These are phyloP conservation scores for Actinomortierella ambigua DNA, from an alignment of 371 early-diverging fungal genomes.

Conservation along the genomic window DNA sequence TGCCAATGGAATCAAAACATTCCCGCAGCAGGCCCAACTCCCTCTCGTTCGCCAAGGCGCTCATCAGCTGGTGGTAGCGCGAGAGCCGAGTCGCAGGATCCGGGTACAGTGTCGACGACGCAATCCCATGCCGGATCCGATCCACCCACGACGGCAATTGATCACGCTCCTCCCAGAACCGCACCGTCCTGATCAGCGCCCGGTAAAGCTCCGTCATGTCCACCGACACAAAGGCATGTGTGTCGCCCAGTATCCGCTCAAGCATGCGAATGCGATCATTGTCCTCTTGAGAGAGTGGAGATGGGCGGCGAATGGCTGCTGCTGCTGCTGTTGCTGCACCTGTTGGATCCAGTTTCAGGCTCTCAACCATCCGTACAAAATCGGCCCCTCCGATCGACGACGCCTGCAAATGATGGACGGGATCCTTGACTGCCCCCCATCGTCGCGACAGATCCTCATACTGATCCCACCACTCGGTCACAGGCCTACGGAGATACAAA, in stretches of 20 bases:
- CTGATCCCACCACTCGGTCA: too few relatives aligned
- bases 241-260: background rate
- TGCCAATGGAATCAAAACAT: slow-evolving; percentile 27
- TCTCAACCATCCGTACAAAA: background rate
- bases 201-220: background rate
- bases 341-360: background rate
- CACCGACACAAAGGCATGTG: background rate
- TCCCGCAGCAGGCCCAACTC: slow-evolving; percentile 23
- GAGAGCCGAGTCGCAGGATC: slow-evolving; percentile 16
- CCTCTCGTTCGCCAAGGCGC: slow-evolving; percentile 16
- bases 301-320: background rate
- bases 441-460: too few relatives aligned
- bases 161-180: background rate
- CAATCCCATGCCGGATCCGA: slow-evolving; percentile 9
- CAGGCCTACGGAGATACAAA: too few relatives aligned
- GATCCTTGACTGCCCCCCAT: too few relatives aligned
- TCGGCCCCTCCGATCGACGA: background rate
- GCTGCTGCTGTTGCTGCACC: background rate
- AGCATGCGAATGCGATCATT: background rate
- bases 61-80: slow-evolving; percentile 36
- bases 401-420: background rate
- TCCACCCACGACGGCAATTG: slow-evolving; percentile 1
- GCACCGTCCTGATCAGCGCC: too few relatives aligned
- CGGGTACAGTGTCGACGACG: background rate
- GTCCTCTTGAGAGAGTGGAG: background rate